Percentiles rank a stretch among this genome's conserved stretches.
phyloP scores from a whole-genome alignment of 2,329 filamentous ascomycete species.

The Penicillium sp. region DNA sequence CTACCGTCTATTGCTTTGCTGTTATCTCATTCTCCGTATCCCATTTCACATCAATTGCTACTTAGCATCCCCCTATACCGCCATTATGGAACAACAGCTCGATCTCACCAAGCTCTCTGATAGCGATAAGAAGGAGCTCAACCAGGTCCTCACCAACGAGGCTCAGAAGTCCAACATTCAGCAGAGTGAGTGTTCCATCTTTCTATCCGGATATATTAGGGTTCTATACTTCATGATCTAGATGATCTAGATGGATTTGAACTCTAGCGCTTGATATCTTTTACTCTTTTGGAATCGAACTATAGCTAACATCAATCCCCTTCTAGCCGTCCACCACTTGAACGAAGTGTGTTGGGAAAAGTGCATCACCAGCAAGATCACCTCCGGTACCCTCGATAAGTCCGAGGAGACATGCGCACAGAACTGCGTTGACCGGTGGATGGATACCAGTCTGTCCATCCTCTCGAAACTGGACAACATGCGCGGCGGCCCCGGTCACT shows the following conservation, averaged over 20 bases:
- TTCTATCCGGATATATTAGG: neutral
- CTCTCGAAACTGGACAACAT: slow-evolving; percentile 76
- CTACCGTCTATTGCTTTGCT: neutral
- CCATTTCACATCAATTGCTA: neutral
- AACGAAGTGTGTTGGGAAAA: slow-evolving; percentile 91
- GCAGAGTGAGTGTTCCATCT: slow-evolving; percentile 43
- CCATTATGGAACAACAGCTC: slow-evolving; percentile 45
- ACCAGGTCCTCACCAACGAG: slow-evolving; percentile 81
- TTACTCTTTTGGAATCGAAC: neutral
- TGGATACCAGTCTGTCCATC: slow-evolving; percentile 85
- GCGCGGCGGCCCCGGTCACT: slow-evolving; percentile 39
- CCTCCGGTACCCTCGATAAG: slow-evolving; percentile 69
- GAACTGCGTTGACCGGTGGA: slow-evolving; percentile 91
- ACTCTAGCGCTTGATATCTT: neutral
- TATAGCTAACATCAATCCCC: slow-evolving; percentile 11
- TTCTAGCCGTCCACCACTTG: slow-evolving; percentile 62
- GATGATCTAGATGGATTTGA: too few species aligned
- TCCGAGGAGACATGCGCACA: slow-evolving; percentile 78
- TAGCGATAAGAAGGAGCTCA: slow-evolving; percentile 81
- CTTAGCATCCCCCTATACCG: neutral
- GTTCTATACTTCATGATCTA: neutral
- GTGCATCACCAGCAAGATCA: slow-evolving; percentile 76
- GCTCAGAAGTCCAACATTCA: slow-evolving; percentile 70
- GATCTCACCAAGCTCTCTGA: slow-evolving; percentile 75
- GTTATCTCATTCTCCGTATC: neutral